These are phyloP conservation scores for Syncephalis fuscata DNA, from an alignment of 371 early-diverging fungal genomes.

Conservation along the genomic window DNA sequence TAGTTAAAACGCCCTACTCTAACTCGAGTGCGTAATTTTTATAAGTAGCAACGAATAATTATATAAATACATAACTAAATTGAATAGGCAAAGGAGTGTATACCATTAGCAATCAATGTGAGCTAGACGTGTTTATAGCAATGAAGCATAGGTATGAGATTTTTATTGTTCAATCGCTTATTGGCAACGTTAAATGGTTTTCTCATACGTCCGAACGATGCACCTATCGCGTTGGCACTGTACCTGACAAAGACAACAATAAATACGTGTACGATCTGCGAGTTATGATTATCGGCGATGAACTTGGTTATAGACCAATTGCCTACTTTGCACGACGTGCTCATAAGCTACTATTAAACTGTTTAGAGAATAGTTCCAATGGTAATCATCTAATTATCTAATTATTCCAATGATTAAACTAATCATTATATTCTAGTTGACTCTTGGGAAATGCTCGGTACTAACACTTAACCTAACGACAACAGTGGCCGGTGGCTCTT, in stretches of 20 bases:
- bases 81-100: constrained; percentile 76
- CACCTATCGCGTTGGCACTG: constrained; percentile 81
- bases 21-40: constrained; percentile 36
- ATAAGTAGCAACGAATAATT: neutral
- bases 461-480: constrained; percentile 78
- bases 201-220: constrained; percentile 62
- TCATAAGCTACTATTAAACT: constrained; percentile 48
- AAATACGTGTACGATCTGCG: constrained; percentile 76
- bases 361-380: constrained; percentile 38
- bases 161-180: constrained; percentile 85
- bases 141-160: constrained; percentile 81
- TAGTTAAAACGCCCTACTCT: constrained; percentile 83
- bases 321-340: constrained; percentile 77
- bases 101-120: constrained; percentile 68
- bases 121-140: constrained; percentile 60
- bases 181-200: constrained; percentile 86
- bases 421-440: too few species aligned
- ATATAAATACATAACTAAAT: constrained; percentile 12
- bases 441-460: constrained; percentile 94
- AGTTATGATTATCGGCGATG: constrained; percentile 77
- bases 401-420: too few species aligned
- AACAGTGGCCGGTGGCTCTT: constrained; percentile 55
- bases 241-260: constrained; percentile 78
- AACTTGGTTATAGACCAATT: constrained; percentile 68
- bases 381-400: neutral